Evolutionary conservation across 2,329 filamentous ascomycete genomes (phyloP), one percentile per base, ranked within the genome.

Genomic region (Sarocladiaceae sp.): DNA sequence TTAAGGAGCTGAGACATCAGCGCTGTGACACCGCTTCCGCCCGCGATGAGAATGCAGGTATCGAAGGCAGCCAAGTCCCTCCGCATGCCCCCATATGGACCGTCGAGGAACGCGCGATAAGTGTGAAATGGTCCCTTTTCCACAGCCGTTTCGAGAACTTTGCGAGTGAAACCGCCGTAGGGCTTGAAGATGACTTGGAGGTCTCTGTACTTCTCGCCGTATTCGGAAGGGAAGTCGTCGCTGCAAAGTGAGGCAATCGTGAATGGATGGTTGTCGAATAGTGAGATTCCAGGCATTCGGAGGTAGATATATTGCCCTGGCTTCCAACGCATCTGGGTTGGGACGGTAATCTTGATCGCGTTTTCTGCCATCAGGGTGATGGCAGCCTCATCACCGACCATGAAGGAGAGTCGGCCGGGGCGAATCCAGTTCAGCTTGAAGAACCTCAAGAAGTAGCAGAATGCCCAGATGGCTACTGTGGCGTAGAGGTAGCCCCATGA

Each of bases 231-330:
- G 49, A 96, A 95, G 58, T 95, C 89, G 34, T 94, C 85, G 58
- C 87, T 94, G 65, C 89, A 96, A 6, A 95, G 74, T 1, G 89
- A 96, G 2, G 91, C 82, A 45, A 97, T 90, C 0, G 93, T 97
- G 59, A 97, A 97, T 0, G 91, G 91, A 55, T 97, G 93, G 54
- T 95, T 96, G 53, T 95, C 88, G 47, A 96, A 82, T 2, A 94
- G 63, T 0, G 89, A 90, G 53, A 97, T 89, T 2, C 88, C 88
- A 0, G 91, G 91, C 83, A 97, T 95, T 43, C 91, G 82, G 16
- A 97, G 73, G 60, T 96, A 97, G 15, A 96, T 85, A 54, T 94
- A 96, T 63, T 97, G 93, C 4, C 91, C 93, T 1, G 91, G 89
- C 58, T 81, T 83, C 91, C 91, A 97, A 50, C 80, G 83, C 76